Base-by-base conservation (phyloP, 2,329 filamentous ascomycete species). In the Calonectria honghensis region DNA sequence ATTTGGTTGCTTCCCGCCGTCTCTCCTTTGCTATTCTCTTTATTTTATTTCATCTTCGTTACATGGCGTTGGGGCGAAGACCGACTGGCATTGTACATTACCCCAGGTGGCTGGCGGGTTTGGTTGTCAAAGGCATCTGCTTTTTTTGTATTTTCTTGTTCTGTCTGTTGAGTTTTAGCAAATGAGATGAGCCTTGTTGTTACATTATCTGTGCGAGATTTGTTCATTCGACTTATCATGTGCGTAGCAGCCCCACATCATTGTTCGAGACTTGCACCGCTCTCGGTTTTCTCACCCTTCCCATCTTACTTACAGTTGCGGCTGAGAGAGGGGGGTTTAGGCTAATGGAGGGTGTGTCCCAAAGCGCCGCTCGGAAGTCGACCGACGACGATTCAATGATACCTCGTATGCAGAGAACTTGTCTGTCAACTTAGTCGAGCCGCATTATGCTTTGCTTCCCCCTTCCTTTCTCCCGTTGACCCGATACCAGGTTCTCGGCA, bases 41-140 rank as follows among this genome's bases (percentile, higher is more conserved):
- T 51, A 39, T 68, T 57, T 57, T 50, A 68, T 71, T 51, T 65
- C 5, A 27, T 37, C 31, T 61, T 52, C 18, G 37, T 27, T 41
- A 63, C 71, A 70, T 66, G 72, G 72, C 72, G 72, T 73, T 71
- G 18, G 16, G 72, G 67, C 72, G 72, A 51, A 67, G 61, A 66
- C 61, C 61, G 61, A 68, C 63, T 73, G 52, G 72, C 72, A 73
- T 73, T 73, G 72, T 73, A 71, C 68, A 73, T 70, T 71, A 73
- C 50, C 51, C 54, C 51, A 64, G 65, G 64, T 52, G 70, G 70
- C 48, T 68, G 65, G 67, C 39, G 54, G 51, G 67, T 35, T 54
- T 37, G 69, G 41, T 70, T 31, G 50, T 70, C 14, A 41, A 59
- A 41, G 48, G 52, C 41, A 39, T 59, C 31, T 52, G 57, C 32